Conservation (phyloP, 176 grass and related monocot species). For the Chloris gayana region DNA sequence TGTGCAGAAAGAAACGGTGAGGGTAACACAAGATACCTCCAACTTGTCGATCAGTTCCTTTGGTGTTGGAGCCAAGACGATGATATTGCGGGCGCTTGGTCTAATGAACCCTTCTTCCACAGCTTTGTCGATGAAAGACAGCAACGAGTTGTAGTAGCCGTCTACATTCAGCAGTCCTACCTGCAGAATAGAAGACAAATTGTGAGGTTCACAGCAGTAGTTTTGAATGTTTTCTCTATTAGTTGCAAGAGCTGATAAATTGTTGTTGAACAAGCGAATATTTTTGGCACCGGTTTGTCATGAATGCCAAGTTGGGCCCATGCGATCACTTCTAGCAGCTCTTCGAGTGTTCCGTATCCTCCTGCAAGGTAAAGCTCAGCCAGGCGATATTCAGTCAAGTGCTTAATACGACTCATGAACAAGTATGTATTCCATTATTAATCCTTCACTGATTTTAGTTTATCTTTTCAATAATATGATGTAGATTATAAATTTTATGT, state of each 20-base stretch:
- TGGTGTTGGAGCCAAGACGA: constrained; percentile 4
- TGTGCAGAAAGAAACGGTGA: background rate
- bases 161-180: constrained; percentile 40
- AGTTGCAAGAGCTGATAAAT: background rate
- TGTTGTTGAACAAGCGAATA: background rate
- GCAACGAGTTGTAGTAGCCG: constrained; percentile 35
- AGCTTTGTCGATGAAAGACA: constrained; percentile 43
- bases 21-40: background rate
- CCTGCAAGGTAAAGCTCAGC: background rate
- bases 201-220: background rate
- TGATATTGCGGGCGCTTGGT: constrained; percentile 37
- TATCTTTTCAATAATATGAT: no score
- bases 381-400: no score
- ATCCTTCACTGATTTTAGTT: no score
- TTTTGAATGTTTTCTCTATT: background rate
- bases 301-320: background rate
- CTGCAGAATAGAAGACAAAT: background rate
- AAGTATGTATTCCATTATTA: no score
- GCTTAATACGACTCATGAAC: no score
- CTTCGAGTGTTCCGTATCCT: background rate
- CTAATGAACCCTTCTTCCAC: constrained; percentile 37
- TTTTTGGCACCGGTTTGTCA: background rate
- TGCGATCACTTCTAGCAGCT: background rate
- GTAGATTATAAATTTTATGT: no score
- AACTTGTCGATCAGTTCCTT: constrained; percentile 37